Evolutionary conservation across 1,284 basidiomycete genomes (phyloP).

Genomic region (Moesziomyces sp.): DNA sequence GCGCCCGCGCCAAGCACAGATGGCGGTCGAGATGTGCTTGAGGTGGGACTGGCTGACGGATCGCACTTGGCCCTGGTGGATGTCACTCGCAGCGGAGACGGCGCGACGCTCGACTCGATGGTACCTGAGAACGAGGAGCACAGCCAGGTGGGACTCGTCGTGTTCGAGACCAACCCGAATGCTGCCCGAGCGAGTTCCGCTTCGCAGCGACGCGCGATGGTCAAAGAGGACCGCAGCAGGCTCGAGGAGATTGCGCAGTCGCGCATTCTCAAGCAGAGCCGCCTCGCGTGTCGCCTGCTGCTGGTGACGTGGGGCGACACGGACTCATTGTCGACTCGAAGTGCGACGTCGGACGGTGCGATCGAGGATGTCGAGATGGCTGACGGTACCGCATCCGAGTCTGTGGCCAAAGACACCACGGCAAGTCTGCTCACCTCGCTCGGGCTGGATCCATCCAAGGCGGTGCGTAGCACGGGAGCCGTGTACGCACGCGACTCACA

Average conservation of each 20-base stretch:
- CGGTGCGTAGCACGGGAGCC: neutral
- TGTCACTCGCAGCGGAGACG: constrained; percentile 5
- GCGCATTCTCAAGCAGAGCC: constrained; percentile 12
- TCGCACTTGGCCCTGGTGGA: constrained; percentile 36
- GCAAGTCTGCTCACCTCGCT: constrained; percentile 7
- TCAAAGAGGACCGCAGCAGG: constrained; percentile 19
- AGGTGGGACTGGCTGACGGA: constrained; percentile 36
- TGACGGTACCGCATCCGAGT: constrained; percentile 1
- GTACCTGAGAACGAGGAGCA: constrained; percentile 12
- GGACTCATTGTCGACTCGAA: neutral
- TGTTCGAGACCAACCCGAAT: constrained; percentile 39
- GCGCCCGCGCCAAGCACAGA: constrained; percentile 1
- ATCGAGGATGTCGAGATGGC: constrained; percentile 23
- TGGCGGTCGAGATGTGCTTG: constrained; percentile 16
- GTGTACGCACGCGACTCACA: neutral
- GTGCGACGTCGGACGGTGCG: neutral
- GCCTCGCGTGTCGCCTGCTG: constrained; percentile 27
- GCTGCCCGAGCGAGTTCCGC: constrained; percentile 11
- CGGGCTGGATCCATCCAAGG: constrained; percentile 6
- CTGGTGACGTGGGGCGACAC: constrained; percentile 27
- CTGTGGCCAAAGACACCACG: neutral
- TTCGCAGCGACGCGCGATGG: constrained; percentile 3
- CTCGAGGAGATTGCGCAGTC: constrained; percentile 19
- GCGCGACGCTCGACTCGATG: constrained; percentile 6
- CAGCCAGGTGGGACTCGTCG: constrained; percentile 33